Evolutionary conservation across 306 rosid genomes (phyloP), one percentile per base, ranked within the genome.

Genomic region (Pyrus betulifolia): DNA sequence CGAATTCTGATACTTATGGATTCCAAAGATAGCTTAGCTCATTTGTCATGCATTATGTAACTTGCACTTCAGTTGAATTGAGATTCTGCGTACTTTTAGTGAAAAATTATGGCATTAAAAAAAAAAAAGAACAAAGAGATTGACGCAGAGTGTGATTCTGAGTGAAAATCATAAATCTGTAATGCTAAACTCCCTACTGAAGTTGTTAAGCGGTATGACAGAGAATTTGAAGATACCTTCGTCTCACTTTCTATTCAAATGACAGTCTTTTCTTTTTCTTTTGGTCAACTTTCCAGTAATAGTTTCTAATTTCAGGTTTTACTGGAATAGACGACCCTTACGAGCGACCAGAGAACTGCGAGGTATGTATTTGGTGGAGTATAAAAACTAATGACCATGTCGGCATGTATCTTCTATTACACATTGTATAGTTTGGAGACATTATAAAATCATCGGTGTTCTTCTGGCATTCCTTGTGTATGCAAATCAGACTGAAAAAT

Each of bases 321-420:
- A 90, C 97, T 1, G 97, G 96, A 82, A 90, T 92, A 15, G 96
- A 92, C 59, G 97, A 92, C 78, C 93, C 93, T n/a, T 92, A 90
- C 42, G 97, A 92, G 70, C 85, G 87, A 61, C 97, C 96, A 15
- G n/a, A 87, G 31, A 90, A 88, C 67, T 88, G 93, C 28, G 96
- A 92, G 97, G 97, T 92, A 87, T 45, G 54, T 77, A 54, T 75
- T 80, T 57, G 44, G 40, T 66, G 19, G 55, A 8, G 72, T 27
- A 63, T 49, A 33, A 9, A 75, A 75, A 68, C 18, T 11, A 17
- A 30, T n/a, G 23, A n/a, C 4, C 10, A 5, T 60, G 28, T 17
- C 30, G 9, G 4, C 44, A 11, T 58, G 74, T 4, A 72, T n/a
- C 52, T 55, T 13, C 38, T 73, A 14, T 15, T 25, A 21, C 49